A percentile compares a stretch with the other conserved stretches of the same genome.
These are phyloP conservation scores for Elsinoe arachidis DNA, from an alignment of 2,329 filamentous ascomycete species.

Conservation along the genomic window DNA sequence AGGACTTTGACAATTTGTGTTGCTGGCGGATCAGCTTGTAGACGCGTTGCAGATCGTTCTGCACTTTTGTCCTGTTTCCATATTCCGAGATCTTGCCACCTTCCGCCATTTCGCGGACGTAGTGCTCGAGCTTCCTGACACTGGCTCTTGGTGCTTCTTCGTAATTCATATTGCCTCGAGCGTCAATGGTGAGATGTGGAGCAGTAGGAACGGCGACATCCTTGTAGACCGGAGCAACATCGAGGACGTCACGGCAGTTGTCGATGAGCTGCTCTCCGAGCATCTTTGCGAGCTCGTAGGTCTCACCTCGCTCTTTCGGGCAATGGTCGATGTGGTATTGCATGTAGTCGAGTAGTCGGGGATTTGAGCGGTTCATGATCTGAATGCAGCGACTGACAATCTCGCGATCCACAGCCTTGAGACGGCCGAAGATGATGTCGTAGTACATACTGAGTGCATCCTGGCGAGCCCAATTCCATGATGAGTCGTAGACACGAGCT, in stretches of 20 bases:
- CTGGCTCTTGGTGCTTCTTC: conserved; percentile 77
- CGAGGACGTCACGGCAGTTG: conserved; percentile 90
- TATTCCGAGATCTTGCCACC: conserved; percentile 98
- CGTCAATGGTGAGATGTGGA: conserved; percentile 84
- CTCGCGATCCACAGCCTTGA: conserved; percentile 88
- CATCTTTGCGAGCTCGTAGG: conserved; percentile 94
- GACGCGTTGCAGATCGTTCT: conserved; percentile 86
- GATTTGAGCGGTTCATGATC: conserved; percentile 98
- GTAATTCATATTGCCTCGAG: conserved; percentile 85
- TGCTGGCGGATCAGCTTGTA: conserved; percentile 99
- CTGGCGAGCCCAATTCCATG: conserved; percentile 98
- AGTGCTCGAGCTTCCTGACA: conserved; percentile 95
- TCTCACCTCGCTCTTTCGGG: conserved; percentile 91
- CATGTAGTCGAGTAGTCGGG: conserved; percentile 94
- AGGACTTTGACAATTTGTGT: conserved; percentile 93
- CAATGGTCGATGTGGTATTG: conserved; percentile 99
- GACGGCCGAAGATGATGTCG: conserved; percentile 93
- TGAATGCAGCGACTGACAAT: conserved; percentile 98
- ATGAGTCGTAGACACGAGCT: conserved; percentile 92
- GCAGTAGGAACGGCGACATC: conserved; percentile 89
- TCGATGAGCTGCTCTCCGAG: conserved; percentile 89
- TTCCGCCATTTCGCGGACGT: conserved; percentile 96
- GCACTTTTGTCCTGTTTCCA: conserved; percentile 94
- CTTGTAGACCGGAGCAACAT: conserved; percentile 82
- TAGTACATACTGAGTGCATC: conserved; percentile 98